Percentiles rank a stretch among this genome's conserved stretches.
Evolutionary conservation across 2,329 filamentous ascomycete genomes (phyloP).

Genomic region (Gaeumannomyces sp.): DNA sequence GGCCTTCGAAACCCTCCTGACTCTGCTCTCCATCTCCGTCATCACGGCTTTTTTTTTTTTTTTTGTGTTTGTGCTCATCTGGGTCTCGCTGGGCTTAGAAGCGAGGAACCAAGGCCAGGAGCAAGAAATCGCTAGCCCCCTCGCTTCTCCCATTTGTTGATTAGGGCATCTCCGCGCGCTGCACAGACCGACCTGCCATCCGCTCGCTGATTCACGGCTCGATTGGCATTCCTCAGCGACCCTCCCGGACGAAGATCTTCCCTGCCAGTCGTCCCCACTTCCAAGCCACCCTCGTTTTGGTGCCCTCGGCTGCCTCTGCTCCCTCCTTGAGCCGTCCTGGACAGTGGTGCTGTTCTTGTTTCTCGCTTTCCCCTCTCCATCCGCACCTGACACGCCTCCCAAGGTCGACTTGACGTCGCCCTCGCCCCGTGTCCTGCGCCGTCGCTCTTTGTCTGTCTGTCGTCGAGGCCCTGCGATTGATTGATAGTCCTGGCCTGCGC

Average conservation of each 20-base stretch:
- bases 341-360: not conserved
- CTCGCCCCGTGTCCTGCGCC: too few species aligned
- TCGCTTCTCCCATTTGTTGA: not conserved
- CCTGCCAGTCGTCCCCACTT: not conserved
- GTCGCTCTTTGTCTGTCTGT: not conserved
- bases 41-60: not conserved
- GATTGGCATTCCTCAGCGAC: not conserved
- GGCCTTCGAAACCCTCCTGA: not conserved
- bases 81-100: not conserved
- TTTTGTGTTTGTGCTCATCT: not conserved
- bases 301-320: not conserved
- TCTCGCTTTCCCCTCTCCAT: not conserved
- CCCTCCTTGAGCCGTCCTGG: not conserved
- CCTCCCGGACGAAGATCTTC: not conserved
- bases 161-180: not conserved
- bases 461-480: not conserved
- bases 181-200: not conserved
- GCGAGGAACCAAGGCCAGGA: not conserved
- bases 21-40: not conserved
- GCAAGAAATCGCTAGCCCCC: not conserved
- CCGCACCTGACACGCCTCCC: not conserved
- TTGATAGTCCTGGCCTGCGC: not conserved
- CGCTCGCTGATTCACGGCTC: not conserved
- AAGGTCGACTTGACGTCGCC: not conserved
- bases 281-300: not conserved